These are phyloP conservation scores for Globisporangium lucens DNA, from an alignment of 352 stramenopile species.

Conservation along the genomic window DNA sequence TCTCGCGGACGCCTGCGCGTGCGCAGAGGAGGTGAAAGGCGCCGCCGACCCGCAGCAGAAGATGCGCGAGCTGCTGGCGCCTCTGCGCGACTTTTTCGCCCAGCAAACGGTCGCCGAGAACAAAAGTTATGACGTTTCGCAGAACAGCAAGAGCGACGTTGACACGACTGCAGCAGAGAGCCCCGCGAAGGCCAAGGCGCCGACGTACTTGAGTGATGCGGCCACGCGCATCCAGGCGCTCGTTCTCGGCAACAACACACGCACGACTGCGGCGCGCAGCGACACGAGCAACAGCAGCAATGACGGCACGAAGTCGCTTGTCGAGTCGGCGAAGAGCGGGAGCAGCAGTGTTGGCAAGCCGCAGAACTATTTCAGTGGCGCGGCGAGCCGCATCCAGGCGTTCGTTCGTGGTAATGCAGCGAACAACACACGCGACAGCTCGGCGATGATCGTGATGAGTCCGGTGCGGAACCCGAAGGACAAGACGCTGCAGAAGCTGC, in stretches of 20 bases:
- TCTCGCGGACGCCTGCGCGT: conserved; percentile 43
- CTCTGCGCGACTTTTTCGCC: conserved; percentile 41
- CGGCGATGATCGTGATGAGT: not conserved
- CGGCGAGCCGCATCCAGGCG: conserved; percentile 32
- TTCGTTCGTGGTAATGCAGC: conserved; percentile 26
- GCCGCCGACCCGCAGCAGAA: conserved; percentile 33
- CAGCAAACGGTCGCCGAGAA: conserved; percentile 22
- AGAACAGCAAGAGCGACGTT: not conserved
- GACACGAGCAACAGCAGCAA: conserved; percentile 20
- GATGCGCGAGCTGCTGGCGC: conserved; percentile 47
- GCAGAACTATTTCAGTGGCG: conserved; percentile 35
- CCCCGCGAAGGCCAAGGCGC: conserved; percentile 8
- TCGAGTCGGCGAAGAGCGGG: conserved; percentile 13
- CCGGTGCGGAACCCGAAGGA: conserved; percentile 3
- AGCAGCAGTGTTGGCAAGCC: conserved; percentile 19
- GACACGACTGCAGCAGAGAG: not conserved
- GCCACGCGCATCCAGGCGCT: conserved; percentile 39
- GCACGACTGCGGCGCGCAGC: conserved; percentile 13
- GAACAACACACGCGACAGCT: conserved; percentile 2
- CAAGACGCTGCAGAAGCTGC: conserved; percentile 2
- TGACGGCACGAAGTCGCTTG: conserved; percentile 14
- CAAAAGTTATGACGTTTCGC: not conserved
- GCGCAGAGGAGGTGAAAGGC: conserved; percentile 34
- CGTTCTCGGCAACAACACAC: conserved; percentile 17
- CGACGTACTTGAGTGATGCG: conserved; percentile 29